These are phyloP conservation scores for Penicillium cataractarum DNA, from an alignment of 495 filamentous ascomycete genomes.

Conservation along the genomic window DNA sequence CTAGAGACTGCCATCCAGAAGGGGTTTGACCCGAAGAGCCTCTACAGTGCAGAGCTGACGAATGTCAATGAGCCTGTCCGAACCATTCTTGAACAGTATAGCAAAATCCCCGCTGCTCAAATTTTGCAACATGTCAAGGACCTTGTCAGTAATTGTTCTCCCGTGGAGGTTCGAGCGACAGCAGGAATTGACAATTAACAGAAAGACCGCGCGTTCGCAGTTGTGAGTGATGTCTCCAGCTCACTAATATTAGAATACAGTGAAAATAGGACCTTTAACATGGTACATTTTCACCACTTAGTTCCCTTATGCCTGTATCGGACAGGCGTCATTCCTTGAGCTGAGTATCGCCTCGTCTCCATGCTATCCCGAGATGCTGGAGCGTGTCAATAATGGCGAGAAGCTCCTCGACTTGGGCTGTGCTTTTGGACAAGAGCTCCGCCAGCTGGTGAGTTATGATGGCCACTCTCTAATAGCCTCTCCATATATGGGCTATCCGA, in stretches of 20 bases:
- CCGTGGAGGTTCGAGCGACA: neutral
- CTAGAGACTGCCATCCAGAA: neutral
- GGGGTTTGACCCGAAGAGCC: neutral
- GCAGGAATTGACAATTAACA: neutral
- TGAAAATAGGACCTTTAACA: neutral
- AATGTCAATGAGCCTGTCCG: neutral
- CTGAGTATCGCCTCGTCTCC: neutral
- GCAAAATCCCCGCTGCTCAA: neutral
- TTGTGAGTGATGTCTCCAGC: neutral
- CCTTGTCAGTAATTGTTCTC: neutral
- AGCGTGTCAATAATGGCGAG: neutral
- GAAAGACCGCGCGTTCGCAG: neutral
- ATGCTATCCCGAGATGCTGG: neutral
- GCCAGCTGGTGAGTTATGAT: neutral
- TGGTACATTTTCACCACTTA: neutral
- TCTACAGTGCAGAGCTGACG: neutral
- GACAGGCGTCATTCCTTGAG: neutral
- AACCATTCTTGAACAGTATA: neutral
- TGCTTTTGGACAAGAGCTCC: neutral
- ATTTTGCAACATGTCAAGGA: neutral
- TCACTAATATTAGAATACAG: neutral
- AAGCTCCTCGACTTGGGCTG: neutral
- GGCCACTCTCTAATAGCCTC: neutral
- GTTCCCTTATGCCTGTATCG: neutral
- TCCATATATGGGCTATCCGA: neutral